Conservation (phyloP, 768 basidiomycete species). For the Tulasnella calospora region DNA sequence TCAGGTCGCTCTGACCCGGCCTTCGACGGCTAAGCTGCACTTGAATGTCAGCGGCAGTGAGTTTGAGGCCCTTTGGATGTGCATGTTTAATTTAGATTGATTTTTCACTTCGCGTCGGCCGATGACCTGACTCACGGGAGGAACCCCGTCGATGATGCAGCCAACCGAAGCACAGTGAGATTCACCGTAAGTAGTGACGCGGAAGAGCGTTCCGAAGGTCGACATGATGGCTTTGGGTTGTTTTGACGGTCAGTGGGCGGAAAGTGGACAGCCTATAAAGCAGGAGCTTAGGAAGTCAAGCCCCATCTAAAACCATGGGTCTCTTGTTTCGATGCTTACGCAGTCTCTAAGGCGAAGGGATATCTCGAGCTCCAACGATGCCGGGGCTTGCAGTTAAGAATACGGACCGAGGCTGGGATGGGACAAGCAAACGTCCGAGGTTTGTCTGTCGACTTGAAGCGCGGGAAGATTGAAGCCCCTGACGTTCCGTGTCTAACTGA, state of each 20-base stretch:
- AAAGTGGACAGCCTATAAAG: background rate
- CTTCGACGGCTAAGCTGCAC: conserved; percentile 82
- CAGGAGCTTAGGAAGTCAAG: background rate
- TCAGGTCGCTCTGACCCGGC: conserved; percentile 94
- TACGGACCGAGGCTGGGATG: background rate
- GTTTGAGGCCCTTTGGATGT: conserved; percentile 64
- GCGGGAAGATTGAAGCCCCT: conserved; percentile 11
- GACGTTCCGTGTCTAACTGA: conserved; percentile 13
- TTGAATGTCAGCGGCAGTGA: conserved; percentile 82
- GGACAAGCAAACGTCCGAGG: conserved; percentile 7
- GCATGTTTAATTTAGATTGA: background rate
- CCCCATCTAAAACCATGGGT: background rate
- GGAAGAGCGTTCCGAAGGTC: conserved; percentile 83
- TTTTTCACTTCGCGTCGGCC: conserved; percentile 21
- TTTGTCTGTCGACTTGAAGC: conserved; percentile 11
- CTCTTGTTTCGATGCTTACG: background rate
- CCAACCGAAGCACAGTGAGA: conserved; percentile 96
- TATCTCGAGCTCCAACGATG: background rate
- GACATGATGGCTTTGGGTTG: conserved; percentile 57
- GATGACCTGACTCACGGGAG: conserved; percentile 59
- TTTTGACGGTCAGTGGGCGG: background rate
- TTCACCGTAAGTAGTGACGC: conserved; percentile 97
- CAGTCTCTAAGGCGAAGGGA: background rate
- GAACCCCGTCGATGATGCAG: conserved; percentile 95
- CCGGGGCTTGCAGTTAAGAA: background rate